Evolutionary conservation across 2,329 filamentous ascomycete species (phyloP), one percentile per base, ranked within the genome.

Genomic region (Ilyonectria destructans): DNA sequence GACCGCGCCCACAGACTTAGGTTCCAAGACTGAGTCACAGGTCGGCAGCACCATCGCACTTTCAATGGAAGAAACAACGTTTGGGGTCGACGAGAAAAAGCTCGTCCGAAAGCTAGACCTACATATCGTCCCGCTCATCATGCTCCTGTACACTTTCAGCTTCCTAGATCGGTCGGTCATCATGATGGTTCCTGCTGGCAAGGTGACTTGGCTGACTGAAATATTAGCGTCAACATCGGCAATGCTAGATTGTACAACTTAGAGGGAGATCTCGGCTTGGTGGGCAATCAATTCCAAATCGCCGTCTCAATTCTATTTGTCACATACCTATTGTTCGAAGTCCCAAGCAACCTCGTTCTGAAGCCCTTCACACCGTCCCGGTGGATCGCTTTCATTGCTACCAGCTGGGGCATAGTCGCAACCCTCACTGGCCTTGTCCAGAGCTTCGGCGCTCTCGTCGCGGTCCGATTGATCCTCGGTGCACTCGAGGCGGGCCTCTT

Each of bases 241-340:
- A 92, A 92, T 79, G 90, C 90, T 10, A 83, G 87, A 4, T 82
- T 92, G 2, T 92, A 91, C 72, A 86, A 87, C 2, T 75, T 93
- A 43, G 88, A 92, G 75, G 81, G 86, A 65, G 90, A 92, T 69
- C 82, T 93, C 5, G 82, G 85, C 3, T 80, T 93, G 62, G 77
- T 79, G 9, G 85, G 87, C 2, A 85, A 87, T 52, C 85, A 91
- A 73, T 92, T 89, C 73, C 89, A 92, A 75, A 71, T 72, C 15
- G 76, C 76, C 1, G 77, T 79, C 0, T 78, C 77, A 0, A 69
- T 80, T 2, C 69, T 80, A 2, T 82, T 81, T 58, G 75, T 81
- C 2, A 79, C 80, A 0, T 83, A 84, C 61, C 80, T 82, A 21
- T 69, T 78, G 0, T 80, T 79, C 6, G 82, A 84, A 81, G 81